A percentile compares a stretch with the other conserved stretches of the same genome.
Conservation (phyloP, 169 alveolate genomes). For the Plasmodium knowlesi region DNA sequence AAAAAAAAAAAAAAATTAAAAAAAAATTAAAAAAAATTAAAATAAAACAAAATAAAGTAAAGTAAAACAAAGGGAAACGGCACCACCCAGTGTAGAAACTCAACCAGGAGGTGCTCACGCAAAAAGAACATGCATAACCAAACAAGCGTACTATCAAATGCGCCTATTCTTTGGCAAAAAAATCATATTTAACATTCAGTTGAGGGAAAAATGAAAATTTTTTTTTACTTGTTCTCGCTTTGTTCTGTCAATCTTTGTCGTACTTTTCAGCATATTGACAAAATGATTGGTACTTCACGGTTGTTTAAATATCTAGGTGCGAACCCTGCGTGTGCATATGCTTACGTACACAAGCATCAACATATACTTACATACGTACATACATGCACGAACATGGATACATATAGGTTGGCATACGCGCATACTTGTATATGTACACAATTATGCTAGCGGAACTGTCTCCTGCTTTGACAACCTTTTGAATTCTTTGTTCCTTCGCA, state of each 20-base stretch:
- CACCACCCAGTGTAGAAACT: not conserved
- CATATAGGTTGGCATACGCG: not conserved
- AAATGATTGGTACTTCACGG: constrained; percentile 24
- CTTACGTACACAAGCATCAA: not conserved
- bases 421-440: not conserved
- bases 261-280: constrained; percentile 75
- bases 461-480: not conserved
- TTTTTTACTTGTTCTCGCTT: constrained; percentile 73
- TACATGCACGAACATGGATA: not conserved
- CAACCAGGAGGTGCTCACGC: not conserved
- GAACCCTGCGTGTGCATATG: not conserved
- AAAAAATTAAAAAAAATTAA: not conserved
- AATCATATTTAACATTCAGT: constrained; percentile 4
- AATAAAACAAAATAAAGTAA: not conserved
- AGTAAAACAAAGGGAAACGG: not conserved
- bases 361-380: not conserved
- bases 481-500: not conserved
- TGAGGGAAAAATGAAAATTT: not conserved
- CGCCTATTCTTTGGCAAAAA: not conserved
- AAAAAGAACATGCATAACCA: not conserved
- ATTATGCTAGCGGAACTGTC: not conserved
- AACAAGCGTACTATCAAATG: not conserved
- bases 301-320: constrained; percentile 22
- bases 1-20: not conserved
- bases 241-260: constrained; percentile 52